phyloP scores from a whole-genome alignment of 176 grass and related monocot genomes.

The Zoysia pacifica region DNA sequence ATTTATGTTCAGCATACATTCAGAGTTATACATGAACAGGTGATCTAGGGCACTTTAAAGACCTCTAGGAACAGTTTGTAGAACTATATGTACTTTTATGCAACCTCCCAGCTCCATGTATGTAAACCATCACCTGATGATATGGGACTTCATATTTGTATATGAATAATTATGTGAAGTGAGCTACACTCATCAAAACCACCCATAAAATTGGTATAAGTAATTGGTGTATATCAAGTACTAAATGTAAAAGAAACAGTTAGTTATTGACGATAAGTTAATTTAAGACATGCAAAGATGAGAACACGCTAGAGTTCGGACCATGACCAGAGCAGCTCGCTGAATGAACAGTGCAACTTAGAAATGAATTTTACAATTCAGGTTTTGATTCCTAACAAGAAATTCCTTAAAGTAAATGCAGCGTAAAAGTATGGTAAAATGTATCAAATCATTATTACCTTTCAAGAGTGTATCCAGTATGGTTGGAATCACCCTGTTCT shows the following conservation, averaged over 20 bases:
- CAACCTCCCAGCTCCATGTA: neutral
- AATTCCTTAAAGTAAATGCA: slow-evolving; percentile 14
- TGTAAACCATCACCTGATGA: slow-evolving; percentile 8
- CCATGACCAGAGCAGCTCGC: neutral
- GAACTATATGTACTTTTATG: neutral
- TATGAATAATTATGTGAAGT: neutral
- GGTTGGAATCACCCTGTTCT: slow-evolving; percentile 60
- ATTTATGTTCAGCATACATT: neutral
- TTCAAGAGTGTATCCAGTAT: slow-evolving; percentile 62
- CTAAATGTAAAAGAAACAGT: neutral
- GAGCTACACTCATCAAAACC: neutral
- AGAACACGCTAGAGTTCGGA: neutral
- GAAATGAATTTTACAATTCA: slow-evolving; percentile 28
- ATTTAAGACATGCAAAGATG: neutral
- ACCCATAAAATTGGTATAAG: neutral
- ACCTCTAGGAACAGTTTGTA: neutral
- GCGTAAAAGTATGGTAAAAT: slow-evolving; percentile 5
- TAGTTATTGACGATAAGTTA: neutral
- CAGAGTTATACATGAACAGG: neutral
- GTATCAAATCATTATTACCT: slow-evolving; percentile 51
- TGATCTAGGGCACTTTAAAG: neutral
- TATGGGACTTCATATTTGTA: neutral
- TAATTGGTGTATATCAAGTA: neutral
- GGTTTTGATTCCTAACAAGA: slow-evolving; percentile 6
- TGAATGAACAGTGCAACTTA: slow-evolving; percentile 16